Conservation (phyloP, 140 eudicot genomes). For the Anethum foeniculum region DNA sequence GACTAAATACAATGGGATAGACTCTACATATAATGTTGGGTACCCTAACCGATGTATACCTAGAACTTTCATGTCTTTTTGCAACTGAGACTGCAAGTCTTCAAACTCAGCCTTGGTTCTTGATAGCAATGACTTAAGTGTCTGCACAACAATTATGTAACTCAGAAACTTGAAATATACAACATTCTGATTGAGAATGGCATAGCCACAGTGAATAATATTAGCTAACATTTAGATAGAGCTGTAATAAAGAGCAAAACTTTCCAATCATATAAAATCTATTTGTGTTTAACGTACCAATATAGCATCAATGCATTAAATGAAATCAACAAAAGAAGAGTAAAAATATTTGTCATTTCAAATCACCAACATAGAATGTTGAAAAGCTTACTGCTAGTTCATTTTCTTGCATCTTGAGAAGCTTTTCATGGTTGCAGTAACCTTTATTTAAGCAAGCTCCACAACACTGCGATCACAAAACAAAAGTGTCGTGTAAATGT, state of each 20-base stretch:
- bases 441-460: constrained; percentile 41
- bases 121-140: constrained; percentile 41
- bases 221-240: background rate
- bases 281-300: background rate
- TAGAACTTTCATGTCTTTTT: constrained; percentile 48
- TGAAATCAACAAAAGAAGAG: background rate
- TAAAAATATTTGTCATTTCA: background rate
- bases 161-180: background rate
- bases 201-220: background rate
- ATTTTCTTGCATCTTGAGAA: constrained; percentile 51
- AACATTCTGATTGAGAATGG: background rate
- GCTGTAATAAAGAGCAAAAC: background rate
- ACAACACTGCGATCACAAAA: constrained; percentile 34
- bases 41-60: constrained; percentile 30
- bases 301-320: background rate
- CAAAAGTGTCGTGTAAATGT: background rate
- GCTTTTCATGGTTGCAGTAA: constrained; percentile 48
- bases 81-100: constrained; percentile 53
- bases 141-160: constrained; percentile 33
- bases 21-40: background rate
- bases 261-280: background rate
- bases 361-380: background rate
- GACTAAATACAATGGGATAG: background rate
- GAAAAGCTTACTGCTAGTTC: constrained; percentile 53
- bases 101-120: constrained; percentile 57